Evolutionary conservation across 2,329 filamentous ascomycete genomes (phyloP), one percentile per base, ranked within the genome.

Genomic region (Sarocladium strictum): DNA sequence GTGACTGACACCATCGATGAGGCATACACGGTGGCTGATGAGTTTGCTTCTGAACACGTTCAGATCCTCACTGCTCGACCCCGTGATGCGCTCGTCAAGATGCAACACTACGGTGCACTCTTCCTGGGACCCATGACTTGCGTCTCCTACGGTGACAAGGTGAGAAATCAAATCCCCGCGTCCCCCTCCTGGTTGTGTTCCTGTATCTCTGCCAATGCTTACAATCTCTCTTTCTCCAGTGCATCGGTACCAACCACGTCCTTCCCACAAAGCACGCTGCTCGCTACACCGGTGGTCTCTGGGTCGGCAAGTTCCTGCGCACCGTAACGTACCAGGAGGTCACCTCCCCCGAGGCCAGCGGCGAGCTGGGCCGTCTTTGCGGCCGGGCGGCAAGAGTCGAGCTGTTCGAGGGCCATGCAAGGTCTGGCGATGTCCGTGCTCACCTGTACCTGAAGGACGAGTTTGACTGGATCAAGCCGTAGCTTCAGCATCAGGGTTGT

Each of bases 1-100:
- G 62, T 79, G 0, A 73, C 73, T 1, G 68, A 72, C 3, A 61
- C 55, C 6, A 35, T 76, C 5, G 72, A 75, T 19, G 40, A 43
- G 7, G 40, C 40, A 17, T 43, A 43, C 24, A 19, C 17, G 7
- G 21, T 43, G 40, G 40, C 40, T 15, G 40, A 43, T 43, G 40
- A 43, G 21, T 43, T 23, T 17, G 40, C 40, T 19, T 43, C 40
- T 17, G 40, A 43, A 23, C 40, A 43, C 17, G 40, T 43, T 24
- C 40, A 43, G 21, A 43, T 43, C 40, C 40, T 43, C 5, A 43
- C 40, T 23, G 40, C 40, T 23, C 40, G 40, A 7, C 40, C 40
- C 17, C 40, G 40, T 21, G 40, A 43, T 43, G 40, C 40, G 21
- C 40, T 43, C 6, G 24, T 19, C 40, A 43, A 43, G 40, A 43